These are phyloP conservation scores for Boletellus ananiceps DNA, from an alignment of 768 basidiomycete genomes.

Conservation along the genomic window DNA sequence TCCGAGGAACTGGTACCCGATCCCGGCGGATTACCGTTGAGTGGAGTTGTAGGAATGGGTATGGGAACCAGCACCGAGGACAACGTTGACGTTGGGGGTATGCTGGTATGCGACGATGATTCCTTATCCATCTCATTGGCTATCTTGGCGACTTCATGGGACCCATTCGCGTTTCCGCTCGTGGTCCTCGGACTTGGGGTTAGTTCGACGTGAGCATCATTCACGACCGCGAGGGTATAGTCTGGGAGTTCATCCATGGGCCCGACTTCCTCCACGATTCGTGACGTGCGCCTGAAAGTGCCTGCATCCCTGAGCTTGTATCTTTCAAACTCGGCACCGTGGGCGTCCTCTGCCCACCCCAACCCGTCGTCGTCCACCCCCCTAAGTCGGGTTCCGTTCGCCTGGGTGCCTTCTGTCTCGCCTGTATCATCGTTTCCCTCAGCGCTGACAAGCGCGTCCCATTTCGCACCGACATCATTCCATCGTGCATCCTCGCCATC, in stretches of 20 bases:
- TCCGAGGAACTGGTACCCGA: constrained; percentile 47
- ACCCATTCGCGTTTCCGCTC: not conserved
- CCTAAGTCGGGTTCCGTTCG: not conserved
- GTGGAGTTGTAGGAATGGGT: constrained; percentile 3
- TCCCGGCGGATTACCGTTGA: constrained; percentile 17
- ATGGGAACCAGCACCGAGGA: constrained; percentile 6
- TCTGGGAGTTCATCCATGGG: constrained; percentile 41
- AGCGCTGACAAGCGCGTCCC: constrained; percentile 44
- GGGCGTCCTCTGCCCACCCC: constrained; percentile 50
- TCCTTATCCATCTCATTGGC: constrained; percentile 8
- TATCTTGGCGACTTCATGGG: not conserved
- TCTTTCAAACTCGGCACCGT: constrained; percentile 30
- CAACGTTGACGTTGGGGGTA: constrained; percentile 3
- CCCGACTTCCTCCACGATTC: constrained; percentile 36
- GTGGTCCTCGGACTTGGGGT: not conserved
- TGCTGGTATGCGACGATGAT: not conserved
- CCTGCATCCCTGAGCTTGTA: constrained; percentile 15
- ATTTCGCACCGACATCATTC: constrained; percentile 51
- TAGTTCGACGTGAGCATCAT: not conserved
- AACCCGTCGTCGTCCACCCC: constrained; percentile 35
- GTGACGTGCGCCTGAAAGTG: constrained; percentile 18
- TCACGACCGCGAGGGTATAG: constrained; percentile 16
- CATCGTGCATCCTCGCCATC: constrained; percentile 36
- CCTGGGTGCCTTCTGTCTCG: constrained; percentile 7
- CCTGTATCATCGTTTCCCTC: constrained; percentile 26